Evolutionary conservation across 768 basidiomycete genomes (phyloP).

Genomic region (Suillus ampliporus): DNA sequence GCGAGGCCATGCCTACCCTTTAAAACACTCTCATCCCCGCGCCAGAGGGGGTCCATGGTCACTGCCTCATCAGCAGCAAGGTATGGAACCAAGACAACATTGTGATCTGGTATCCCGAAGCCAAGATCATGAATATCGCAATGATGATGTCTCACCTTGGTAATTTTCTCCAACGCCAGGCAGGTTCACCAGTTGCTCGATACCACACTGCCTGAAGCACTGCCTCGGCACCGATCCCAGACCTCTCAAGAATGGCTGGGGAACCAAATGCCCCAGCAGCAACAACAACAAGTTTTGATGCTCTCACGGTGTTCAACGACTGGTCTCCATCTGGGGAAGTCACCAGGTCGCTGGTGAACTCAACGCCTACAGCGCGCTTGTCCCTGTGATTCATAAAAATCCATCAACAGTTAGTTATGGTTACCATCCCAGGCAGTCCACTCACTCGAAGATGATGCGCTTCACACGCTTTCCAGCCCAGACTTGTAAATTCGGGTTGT

Average conservation of each 20-base stretch:
- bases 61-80: conserved; percentile 49
- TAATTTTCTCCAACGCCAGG: conserved; percentile 79
- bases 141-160: conserved; percentile 43
- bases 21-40: conserved; percentile 43
- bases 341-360: conserved; percentile 47
- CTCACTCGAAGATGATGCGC: conserved; percentile 56
- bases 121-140: not conserved
- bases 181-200: conserved; percentile 61
- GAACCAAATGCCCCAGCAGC: conserved; percentile 62
- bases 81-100: conserved; percentile 37
- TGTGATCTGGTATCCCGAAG: conserved; percentile 33
- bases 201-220: conserved; percentile 53
- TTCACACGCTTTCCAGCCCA: conserved; percentile 48
- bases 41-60: conserved; percentile 55
- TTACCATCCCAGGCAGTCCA: not conserved
- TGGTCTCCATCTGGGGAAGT: conserved; percentile 25
- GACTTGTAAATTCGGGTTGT: conserved; percentile 49
- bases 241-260: conserved; percentile 61
- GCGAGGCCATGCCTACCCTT: conserved; percentile 41
- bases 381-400: conserved; percentile 19
- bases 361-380: conserved; percentile 51
- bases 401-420: not conserved
- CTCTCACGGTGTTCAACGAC: conserved; percentile 36
- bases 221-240: conserved; percentile 65
- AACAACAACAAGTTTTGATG: conserved; percentile 53